Evolutionary conservation across 225 moss, liverwort and hornwort genomes (phyloP).

Genomic region (Bryum argenteum): DNA sequence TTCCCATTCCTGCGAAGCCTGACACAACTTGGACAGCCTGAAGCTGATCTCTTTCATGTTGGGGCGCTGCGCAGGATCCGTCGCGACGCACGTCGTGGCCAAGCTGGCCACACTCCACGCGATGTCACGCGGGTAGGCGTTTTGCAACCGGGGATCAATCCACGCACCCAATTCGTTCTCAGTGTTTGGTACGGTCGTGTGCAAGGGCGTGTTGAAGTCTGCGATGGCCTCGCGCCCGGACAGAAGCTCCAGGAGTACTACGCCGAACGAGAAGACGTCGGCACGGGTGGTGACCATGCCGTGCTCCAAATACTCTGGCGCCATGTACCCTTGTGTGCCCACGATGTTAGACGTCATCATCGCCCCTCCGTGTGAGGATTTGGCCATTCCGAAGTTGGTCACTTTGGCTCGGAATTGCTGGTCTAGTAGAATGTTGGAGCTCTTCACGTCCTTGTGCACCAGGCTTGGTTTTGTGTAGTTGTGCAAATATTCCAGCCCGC

Average conservation of each 20-base stretch:
- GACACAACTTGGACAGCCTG: slow-evolving; percentile 59
- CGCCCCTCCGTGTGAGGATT: slow-evolving; percentile 34
- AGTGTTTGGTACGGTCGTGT: slow-evolving; percentile 6
- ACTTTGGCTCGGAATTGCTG: slow-evolving; percentile 72
- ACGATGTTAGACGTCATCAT: slow-evolving; percentile 76
- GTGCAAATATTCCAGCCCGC: slow-evolving; percentile 84
- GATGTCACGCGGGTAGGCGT: slow-evolving; percentile 59
- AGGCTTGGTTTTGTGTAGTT: slow-evolving; percentile 74
- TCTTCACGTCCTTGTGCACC: slow-evolving; percentile 86
- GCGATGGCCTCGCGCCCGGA: slow-evolving; percentile 35
- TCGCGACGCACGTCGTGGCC: slow-evolving; percentile 64
- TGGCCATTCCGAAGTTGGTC: slow-evolving; percentile 81
- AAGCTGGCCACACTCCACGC: slow-evolving; percentile 61
- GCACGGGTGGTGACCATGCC: slow-evolving; percentile 65
- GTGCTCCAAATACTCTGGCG: slow-evolving; percentile 82
- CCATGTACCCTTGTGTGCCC: slow-evolving; percentile 87
- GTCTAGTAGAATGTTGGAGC: slow-evolving; percentile 78
- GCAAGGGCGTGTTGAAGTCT: slow-evolving; percentile 51
- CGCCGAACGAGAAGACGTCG: slow-evolving; percentile 84
- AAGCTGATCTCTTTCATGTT: slow-evolving; percentile 72
- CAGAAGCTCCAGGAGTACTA: slow-evolving; percentile 69
- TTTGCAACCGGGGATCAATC: slow-evolving; percentile 62
- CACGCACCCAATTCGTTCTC: slow-evolving; percentile 37
- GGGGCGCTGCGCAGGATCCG: slow-evolving; percentile 61
- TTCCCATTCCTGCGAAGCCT: slow-evolving; percentile 74